phyloP scores from a whole-genome alignment of 345 rosid genomes.

The Pistacia atlantica region DNA sequence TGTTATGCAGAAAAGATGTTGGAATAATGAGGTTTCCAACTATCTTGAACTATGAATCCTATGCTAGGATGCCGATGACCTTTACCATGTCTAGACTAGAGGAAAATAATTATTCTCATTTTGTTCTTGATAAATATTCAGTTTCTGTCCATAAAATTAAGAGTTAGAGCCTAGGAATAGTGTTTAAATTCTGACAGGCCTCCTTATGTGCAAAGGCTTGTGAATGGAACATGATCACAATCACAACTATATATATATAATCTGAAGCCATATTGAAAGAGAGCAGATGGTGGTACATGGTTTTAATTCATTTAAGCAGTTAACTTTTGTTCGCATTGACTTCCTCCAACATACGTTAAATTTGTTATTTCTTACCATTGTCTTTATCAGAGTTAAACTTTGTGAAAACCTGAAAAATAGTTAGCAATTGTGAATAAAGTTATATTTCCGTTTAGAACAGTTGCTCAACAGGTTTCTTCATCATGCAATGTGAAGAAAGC shows the following conservation, averaged over 20 bases:
- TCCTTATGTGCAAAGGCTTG: neutral
- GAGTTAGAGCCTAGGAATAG: no score
- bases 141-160: neutral
- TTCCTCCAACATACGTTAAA: neutral
- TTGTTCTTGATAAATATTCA: neutral
- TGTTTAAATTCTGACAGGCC: neutral
- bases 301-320: neutral
- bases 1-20: constrained; percentile 72
- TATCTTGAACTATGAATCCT: neutral
- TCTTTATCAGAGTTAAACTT: neutral
- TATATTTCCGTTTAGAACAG: neutral
- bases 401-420: neutral
- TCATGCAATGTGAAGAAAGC: neutral
- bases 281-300: neutral
- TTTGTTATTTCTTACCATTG: neutral
- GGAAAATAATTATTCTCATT: neutral
- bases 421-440: neutral
- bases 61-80: constrained; percentile 1
- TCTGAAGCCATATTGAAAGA: neutral
- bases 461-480: neutral
- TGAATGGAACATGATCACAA: neutral
- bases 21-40: constrained; percentile 51
- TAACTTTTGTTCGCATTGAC: neutral
- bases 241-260: neutral
- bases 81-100: neutral